Evolutionary conservation across 2,329 filamentous ascomycete species (phyloP).

Genomic region (Pezicula carpinea): DNA sequence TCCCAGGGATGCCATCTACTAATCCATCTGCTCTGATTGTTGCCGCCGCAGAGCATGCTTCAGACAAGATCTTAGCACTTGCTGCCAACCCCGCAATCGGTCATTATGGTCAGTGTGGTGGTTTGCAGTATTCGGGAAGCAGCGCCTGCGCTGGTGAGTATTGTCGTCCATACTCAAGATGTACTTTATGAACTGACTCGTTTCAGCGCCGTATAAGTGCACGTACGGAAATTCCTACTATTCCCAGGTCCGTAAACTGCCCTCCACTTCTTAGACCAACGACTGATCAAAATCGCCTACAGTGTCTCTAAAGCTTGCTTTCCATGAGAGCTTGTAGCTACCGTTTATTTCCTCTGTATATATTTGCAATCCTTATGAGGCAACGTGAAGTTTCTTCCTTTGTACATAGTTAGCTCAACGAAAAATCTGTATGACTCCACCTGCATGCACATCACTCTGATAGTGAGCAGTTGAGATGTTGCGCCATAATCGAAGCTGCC

Average conservation of each 20-base stretch:
- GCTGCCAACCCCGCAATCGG: constrained; percentile 3
- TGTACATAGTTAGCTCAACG: no score
- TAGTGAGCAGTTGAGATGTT: no score
- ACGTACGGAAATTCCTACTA: neutral
- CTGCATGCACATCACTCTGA: no score
- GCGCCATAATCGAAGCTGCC: no score
- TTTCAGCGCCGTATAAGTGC: neutral
- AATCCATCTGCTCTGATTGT: constrained; percentile 66
- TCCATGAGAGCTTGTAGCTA: no score
- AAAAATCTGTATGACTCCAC: no score
- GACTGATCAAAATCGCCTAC: no score
- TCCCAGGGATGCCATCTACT: constrained; percentile 63
- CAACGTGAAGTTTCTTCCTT: no score
- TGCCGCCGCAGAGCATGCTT: constrained; percentile 50
- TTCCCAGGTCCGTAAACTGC: neutral
- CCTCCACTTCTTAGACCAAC: no score
- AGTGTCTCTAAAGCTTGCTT: no score
- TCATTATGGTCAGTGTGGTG: constrained; percentile 21
- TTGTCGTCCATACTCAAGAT: neutral
- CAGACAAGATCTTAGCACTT: constrained; percentile 28
- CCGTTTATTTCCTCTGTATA: no score
- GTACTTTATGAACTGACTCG: neutral
- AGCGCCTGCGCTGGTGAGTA: constrained; percentile 8
- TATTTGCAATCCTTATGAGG: no score
- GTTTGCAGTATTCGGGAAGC: constrained; percentile 12